A percentile compares a stretch with the other conserved stretches of the same genome.
Conservation (phyloP, 768 basidiomycete genomes). For the Filobasidium floriforme region DNA sequence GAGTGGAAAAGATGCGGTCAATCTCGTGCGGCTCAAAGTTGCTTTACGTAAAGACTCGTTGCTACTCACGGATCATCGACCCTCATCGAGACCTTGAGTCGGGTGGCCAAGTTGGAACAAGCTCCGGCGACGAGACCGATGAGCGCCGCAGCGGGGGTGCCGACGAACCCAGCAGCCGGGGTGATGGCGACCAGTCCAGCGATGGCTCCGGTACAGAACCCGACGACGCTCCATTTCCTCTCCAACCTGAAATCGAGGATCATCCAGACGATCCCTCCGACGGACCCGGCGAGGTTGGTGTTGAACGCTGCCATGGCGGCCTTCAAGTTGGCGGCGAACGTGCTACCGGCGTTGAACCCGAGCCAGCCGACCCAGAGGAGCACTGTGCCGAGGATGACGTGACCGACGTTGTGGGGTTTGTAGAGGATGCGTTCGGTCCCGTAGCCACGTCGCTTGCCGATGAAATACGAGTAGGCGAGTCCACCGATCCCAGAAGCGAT, state of each 20-base stretch:
- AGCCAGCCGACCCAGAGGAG: constrained; percentile 86
- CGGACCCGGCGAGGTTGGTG: constrained; percentile 82
- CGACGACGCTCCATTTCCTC: constrained; percentile 54
- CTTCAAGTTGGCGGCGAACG: constrained; percentile 77
- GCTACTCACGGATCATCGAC: constrained; percentile 38
- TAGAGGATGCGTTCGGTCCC: constrained; percentile 85
- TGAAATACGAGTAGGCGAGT: constrained; percentile 65
- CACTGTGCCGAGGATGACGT: constrained; percentile 85
- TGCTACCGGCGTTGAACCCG: constrained; percentile 66
- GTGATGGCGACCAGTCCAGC: constrained; percentile 50
- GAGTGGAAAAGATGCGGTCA: no score
- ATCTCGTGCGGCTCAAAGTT: no score
- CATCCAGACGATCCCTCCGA: constrained; percentile 50
- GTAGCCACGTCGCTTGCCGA: constrained; percentile 84
- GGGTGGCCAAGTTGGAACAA: constrained; percentile 88
- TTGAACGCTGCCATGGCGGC: constrained; percentile 83
- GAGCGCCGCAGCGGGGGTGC: constrained; percentile 56
- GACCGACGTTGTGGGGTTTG: constrained; percentile 85
- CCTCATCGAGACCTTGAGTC: constrained; percentile 68
- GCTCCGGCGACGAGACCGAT: constrained; percentile 80
- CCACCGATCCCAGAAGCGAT: constrained; percentile 89
- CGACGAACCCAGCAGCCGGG: constrained; percentile 49
- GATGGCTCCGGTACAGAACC: constrained; percentile 92
- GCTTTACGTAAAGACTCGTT: no score
- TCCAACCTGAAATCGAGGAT: constrained; percentile 77